Percentiles rank a stretch among this genome's conserved stretches.
Evolutionary conservation across 768 basidiomycete genomes (phyloP).

Genomic region (Leucocoprinus birnbaumii): DNA sequence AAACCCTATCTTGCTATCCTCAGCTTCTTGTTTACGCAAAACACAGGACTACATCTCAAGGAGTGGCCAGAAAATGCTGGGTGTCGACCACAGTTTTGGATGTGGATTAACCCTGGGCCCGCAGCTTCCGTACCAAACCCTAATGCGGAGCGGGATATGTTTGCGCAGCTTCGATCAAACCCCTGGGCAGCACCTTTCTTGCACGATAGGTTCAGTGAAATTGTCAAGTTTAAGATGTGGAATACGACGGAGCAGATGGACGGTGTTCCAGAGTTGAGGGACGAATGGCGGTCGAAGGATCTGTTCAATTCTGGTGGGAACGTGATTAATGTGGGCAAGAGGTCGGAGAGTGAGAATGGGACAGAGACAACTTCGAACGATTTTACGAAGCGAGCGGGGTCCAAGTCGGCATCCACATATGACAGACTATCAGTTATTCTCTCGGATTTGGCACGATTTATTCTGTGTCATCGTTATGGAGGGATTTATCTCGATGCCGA

Average conservation of each 20-base stretch:
- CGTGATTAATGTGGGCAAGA: slow-evolving; percentile 51
- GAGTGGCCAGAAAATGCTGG: slow-evolving; percentile 42
- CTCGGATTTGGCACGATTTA: slow-evolving; percentile 96
- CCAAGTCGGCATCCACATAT: slow-evolving; percentile 80
- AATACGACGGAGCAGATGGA: slow-evolving; percentile 98
- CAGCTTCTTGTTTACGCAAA: slow-evolving; percentile 96
- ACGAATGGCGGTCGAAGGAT: slow-evolving; percentile 84
- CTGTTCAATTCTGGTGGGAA: slow-evolving; percentile 89
- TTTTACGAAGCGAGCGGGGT: slow-evolving; percentile 73
- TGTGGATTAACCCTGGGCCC: slow-evolving; percentile 99
- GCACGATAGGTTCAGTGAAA: slow-evolving; percentile 86
- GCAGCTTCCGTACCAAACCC: slow-evolving; percentile 89
- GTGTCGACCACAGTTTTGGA: slow-evolving; percentile 92
- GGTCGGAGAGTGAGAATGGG: neutral
- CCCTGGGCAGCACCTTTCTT: slow-evolving; percentile 97
- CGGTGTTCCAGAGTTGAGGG: slow-evolving; percentile 81
- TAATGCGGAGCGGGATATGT: slow-evolving; percentile 79
- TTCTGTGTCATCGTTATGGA: slow-evolving; percentile 95
- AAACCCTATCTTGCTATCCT: slow-evolving; percentile 95
- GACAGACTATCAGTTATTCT: slow-evolving; percentile 91
- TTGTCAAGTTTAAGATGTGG: slow-evolving; percentile 96
- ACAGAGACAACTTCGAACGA: slow-evolving; percentile 36
- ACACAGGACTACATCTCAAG: slow-evolving; percentile 75
- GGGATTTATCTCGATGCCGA: slow-evolving; percentile 98
- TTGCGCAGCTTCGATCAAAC: slow-evolving; percentile 71